These are phyloP conservation scores for Pluteus cervinus DNA, from an alignment of 768 basidiomycete genomes.

Conservation along the genomic window DNA sequence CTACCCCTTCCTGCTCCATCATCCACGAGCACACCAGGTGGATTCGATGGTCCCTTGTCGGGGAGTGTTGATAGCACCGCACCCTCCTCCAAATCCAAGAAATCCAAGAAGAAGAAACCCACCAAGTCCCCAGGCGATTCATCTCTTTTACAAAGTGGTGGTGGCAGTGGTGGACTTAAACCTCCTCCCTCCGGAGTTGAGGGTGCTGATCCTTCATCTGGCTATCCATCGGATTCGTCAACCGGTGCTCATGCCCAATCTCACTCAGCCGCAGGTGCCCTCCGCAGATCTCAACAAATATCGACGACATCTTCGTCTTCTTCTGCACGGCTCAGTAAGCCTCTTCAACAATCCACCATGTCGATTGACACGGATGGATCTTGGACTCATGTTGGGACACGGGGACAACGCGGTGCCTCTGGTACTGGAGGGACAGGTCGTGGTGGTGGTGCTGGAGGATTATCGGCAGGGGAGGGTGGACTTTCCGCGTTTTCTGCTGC, in stretches of 20 bases:
- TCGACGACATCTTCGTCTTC: constrained; percentile 13
- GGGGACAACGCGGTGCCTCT: constrained; percentile 20
- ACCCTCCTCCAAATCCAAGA: constrained; percentile 18
- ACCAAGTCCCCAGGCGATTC: constrained; percentile 6
- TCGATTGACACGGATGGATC: constrained; percentile 51
- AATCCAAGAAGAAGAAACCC: constrained; percentile 39
- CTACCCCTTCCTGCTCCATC: constrained; percentile 4
- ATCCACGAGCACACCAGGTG: constrained; percentile 8
- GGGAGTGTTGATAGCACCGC: constrained; percentile 3
- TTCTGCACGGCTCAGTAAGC: constrained; percentile 7
- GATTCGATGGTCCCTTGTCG: background rate
- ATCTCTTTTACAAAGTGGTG: constrained; percentile 6
- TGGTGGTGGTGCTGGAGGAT: constrained; percentile 12
- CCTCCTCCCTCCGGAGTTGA: too few species aligned
- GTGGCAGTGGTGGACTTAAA: constrained; percentile 7
- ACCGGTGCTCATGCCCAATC: constrained; percentile 2
- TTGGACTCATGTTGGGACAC: constrained; percentile 67
- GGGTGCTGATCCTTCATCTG: constrained; percentile 2
- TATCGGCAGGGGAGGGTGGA: constrained; percentile 10
- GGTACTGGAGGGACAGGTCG: background rate
- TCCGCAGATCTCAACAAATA: constrained; percentile 5
- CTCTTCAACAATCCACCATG: constrained; percentile 25
- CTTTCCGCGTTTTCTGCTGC: constrained; percentile 30
- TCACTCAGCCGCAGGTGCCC: constrained; percentile 6
- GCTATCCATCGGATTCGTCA: constrained; percentile 1